phyloP scores from a whole-genome alignment of 2,329 filamentous ascomycete species.

The Sclerotinia glacialis region DNA sequence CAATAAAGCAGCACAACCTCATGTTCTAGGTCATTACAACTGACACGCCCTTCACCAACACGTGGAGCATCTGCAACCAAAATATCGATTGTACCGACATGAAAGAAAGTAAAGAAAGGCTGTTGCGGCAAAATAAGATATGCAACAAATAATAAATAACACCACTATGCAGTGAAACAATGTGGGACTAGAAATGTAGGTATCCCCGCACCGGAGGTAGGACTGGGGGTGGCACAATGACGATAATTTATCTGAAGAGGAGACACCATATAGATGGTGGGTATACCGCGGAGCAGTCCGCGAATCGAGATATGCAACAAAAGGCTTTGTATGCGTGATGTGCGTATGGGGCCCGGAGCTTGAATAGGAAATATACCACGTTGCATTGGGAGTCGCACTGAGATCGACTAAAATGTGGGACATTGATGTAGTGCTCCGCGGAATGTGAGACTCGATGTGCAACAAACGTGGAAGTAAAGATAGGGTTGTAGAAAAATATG shows the following conservation, averaged over 20 bases:
- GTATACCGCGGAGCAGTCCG: background rate
- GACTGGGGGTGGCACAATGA: background rate
- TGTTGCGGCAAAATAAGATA: slow-evolving; percentile 13
- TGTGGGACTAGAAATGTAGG: background rate
- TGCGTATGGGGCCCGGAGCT: background rate
- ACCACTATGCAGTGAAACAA: background rate
- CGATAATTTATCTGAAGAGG: background rate
- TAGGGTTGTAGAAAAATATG: background rate
- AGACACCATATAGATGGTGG: background rate
- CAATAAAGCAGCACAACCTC: background rate
- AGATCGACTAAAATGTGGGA: background rate
- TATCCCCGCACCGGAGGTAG: slow-evolving; percentile 1
- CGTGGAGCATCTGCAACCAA: background rate
- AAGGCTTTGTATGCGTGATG: background rate
- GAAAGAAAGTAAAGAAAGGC: background rate
- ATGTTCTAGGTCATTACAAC: background rate
- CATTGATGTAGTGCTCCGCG: background rate
- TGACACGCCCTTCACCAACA: background rate
- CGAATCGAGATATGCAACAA: slow-evolving; percentile 10
- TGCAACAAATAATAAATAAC: background rate
- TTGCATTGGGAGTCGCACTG: background rate
- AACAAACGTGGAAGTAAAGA: slow-evolving; percentile 3
- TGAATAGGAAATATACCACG: background rate
- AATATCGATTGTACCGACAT: background rate
- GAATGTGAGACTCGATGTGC: slow-evolving; percentile 8